Base-by-base conservation (phyloP, 2,329 filamentous ascomycete genomes). In the Stachybotrys chartarum region DNA sequence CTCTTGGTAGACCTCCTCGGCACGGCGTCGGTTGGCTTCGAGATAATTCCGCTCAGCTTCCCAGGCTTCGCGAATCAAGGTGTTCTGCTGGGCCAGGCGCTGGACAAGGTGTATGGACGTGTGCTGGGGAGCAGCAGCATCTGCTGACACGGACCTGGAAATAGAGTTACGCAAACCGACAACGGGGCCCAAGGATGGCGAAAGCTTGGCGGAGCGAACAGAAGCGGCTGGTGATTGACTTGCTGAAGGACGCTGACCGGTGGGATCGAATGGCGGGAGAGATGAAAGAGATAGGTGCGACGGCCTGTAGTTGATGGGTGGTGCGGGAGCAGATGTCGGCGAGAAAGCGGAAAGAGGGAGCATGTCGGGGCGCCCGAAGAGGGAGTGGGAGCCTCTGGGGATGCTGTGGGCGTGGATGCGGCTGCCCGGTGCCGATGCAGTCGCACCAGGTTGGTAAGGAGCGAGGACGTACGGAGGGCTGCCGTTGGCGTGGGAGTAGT, bases 1-100 rank as follows among this genome's bases (percentile, higher is more conserved):
- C 60, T 81, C 78, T 58, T 75, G 75, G 61, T 81, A 81, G n/a
- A 82, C 75, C 62, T 80, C 76, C 60, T 82, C 80, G 5, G 76
- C 79, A 14, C 78, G 75, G 50, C 75, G 74, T 11, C 79, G 75
- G 58, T 78, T 80, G 7, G 78, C 78, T 61, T 82, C 79, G 55
- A 82, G 70, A 55, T 81, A 75, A 52, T 74, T 76, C 39, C 79
- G 75, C 63, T 83, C 79, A 10, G 76, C 75, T 61, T 79, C 77
- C 78, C 78, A 81, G 18, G 75, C 77, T 56, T 79, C 77, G 30
- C 75, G 69, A 46, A 76, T 75, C 31, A 70, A 61, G 35, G 66
- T 62, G 59, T 75, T 75, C 59, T 78, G 76, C 57, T 73, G 71
- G 30, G 72, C 62, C 12, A 77, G 66, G 5, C 72, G 71, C 45